Conservation (phyloP, 345 rosid species). For the Arabidopsis arenosa region DNA sequence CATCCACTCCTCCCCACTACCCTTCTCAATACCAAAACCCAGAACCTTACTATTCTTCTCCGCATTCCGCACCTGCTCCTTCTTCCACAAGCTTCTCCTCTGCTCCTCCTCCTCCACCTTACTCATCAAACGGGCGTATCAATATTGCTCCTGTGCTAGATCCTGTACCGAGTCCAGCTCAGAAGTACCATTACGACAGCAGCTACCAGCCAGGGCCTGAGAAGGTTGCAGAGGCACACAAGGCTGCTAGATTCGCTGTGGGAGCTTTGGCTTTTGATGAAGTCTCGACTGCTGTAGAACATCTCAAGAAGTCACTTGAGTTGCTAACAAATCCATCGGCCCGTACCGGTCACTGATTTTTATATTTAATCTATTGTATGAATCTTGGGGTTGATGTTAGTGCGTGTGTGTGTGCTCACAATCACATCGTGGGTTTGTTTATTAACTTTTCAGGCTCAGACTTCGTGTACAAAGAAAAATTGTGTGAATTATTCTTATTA, state of each 20-base stretch:
- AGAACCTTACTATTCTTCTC: constrained; percentile 59
- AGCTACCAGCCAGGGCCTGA: constrained; percentile 90
- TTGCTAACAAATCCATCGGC: constrained; percentile 53
- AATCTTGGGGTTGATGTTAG: constrained; percentile 19
- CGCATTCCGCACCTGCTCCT: constrained; percentile 62
- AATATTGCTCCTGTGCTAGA: constrained; percentile 51
- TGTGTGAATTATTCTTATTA: constrained; percentile 25
- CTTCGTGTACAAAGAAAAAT: constrained; percentile 29
- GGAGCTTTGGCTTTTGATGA: constrained; percentile 98
- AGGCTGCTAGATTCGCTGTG: constrained; percentile 97
- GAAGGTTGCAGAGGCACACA: constrained; percentile 89
- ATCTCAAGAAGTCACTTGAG: constrained; percentile 81
- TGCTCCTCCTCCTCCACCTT: constrained; percentile 50
- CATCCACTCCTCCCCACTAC: constrained; percentile 65
- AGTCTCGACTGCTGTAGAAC: constrained; percentile 81
- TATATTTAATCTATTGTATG: constrained; percentile 18
- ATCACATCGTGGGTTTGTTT: background rate
- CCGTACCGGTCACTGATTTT: constrained; percentile 38
- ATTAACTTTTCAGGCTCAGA: constrained; percentile 8
- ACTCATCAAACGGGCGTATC: constrained; percentile 52
- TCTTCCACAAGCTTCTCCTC: constrained; percentile 59
- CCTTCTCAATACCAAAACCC: constrained; percentile 74
- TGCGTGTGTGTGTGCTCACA: background rate
- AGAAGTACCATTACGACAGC: constrained; percentile 71
- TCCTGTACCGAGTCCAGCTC: constrained; percentile 50